Evolutionary conservation across 139 green algal genomes (phyloP), one percentile per base, ranked within the genome.

Genomic region (Coelastrella sp.): DNA sequence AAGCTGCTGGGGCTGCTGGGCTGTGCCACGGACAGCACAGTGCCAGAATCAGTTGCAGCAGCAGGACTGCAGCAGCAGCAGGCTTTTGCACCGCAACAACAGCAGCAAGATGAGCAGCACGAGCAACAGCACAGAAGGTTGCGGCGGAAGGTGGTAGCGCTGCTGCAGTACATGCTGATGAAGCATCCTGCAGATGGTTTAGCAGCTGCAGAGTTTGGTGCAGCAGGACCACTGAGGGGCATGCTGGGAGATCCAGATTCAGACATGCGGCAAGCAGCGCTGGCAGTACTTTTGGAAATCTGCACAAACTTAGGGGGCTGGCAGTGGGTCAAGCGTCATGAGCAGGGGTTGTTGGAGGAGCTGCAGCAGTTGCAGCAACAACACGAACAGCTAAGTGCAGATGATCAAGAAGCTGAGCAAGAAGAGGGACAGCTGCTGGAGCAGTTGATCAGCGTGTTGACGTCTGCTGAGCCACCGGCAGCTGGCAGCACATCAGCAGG

Each of bases 261-360:
- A 20, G 94, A 94, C 73, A 59, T 95, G 64, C 90, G 95, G 0
- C 68, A 90, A 13, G 94, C 91, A 16, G 91, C 93, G 3, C 32
- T 96, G 79, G 79, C 75, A 22, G 79, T 93, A 78, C 76, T 93
- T 61, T 47, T 91, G 56, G 77, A 95, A 89, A 65, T 97, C 58
- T 88, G 89, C 8, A 68, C 58, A 0, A 54, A 93, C 22, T 68
- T 89, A 22, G 64, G 84, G 22, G 92, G 85, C 17, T 92, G 91
- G 92, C 60, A 73, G 13, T 74, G 5, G 23, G 84, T 96, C 16
- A 56, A 66, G 16, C 74, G 82, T 7, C 66, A 82, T 4, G 22
- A 84, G 14, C 61, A 88, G 8, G 65, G 54, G 22, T 89, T 94
- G 65, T 65, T 56, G 75, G 10, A 61, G 58, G 75, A 73, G 47